Conservation (phyloP, 192 early-diverging fungal species). For the Coemansia sp. region DNA sequence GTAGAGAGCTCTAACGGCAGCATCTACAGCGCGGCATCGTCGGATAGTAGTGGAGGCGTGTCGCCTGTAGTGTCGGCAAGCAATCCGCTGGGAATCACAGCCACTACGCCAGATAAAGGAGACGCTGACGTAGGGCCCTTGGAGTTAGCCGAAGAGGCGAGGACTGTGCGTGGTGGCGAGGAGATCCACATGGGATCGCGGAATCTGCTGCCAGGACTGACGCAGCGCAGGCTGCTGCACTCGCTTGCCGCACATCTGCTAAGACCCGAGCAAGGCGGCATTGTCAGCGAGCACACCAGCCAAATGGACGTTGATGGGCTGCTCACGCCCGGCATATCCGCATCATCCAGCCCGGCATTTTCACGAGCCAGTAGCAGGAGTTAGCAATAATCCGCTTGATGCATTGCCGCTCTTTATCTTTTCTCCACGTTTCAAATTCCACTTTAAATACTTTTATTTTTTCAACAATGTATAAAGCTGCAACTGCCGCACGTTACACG, state of each 20-base stretch:
- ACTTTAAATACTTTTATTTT: not conserved
- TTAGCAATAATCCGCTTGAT: not conserved
- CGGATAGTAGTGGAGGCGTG: not conserved
- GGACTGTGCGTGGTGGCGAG: not conserved
- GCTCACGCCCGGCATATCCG: slow-evolving; percentile 1
- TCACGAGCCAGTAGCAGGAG: not conserved
- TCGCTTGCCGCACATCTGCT: slow-evolving; percentile 1
- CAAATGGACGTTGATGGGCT: slow-evolving; percentile 17
- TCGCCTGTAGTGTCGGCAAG: not conserved
- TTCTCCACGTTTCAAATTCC: not conserved
- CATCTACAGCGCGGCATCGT: not conserved
- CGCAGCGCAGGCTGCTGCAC: slow-evolving; percentile 4
- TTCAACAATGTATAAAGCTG: slow-evolving; percentile 26
- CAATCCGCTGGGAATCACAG: not conserved
- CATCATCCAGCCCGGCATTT: not conserved
- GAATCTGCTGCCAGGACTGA: slow-evolving; percentile 10
- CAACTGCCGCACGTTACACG: slow-evolving; percentile 19
- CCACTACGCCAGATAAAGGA: not conserved
- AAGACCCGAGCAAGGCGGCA: not conserved
- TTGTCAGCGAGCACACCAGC: slow-evolving; percentile 8
- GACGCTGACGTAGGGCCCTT: not conserved
- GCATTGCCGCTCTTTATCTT: not conserved
- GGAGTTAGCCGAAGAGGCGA: not conserved
- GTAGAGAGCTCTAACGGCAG: slow-evolving; percentile 1
- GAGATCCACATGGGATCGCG: slow-evolving; percentile 6